Conservation (phyloP, 305 asterid genomes). For the Stenogyne calaminthoides region DNA sequence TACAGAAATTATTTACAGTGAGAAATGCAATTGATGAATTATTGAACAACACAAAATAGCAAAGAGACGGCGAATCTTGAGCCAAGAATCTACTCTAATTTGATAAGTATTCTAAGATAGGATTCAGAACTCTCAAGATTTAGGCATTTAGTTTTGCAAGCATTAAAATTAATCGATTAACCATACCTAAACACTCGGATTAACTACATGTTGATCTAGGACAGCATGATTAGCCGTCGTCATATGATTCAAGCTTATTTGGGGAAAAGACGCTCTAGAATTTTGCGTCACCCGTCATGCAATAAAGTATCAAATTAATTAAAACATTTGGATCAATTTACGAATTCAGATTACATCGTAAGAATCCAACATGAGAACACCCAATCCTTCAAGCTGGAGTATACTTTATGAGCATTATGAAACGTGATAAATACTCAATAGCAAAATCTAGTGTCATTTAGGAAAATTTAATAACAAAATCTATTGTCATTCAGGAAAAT, state of each 20-base stretch:
- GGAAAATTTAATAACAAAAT: neutral
- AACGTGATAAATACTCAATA: neutral
- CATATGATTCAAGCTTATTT: no score
- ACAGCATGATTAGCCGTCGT: neutral
- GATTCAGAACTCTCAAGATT: neutral
- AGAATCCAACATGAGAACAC: neutral
- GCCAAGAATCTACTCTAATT: neutral
- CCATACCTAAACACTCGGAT: neutral
- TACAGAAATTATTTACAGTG: neutral
- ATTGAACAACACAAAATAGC: neutral
- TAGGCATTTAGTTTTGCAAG: neutral
- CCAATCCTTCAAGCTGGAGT: neutral
- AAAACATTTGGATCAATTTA: neutral
- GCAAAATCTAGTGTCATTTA: neutral
- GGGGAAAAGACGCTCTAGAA: neutral
- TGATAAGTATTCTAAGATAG: neutral
- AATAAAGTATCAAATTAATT: neutral
- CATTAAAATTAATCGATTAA: neutral
- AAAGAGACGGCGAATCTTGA: neutral
- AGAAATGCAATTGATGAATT: neutral
- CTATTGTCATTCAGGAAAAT: neutral
- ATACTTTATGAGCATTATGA: neutral
- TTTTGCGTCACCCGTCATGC: neutral
- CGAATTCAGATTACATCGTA: neutral
- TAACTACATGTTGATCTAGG: neutral